Base-by-base conservation (phyloP, 73 alveolate genomes). In the Blepharisma stoltei region DNA sequence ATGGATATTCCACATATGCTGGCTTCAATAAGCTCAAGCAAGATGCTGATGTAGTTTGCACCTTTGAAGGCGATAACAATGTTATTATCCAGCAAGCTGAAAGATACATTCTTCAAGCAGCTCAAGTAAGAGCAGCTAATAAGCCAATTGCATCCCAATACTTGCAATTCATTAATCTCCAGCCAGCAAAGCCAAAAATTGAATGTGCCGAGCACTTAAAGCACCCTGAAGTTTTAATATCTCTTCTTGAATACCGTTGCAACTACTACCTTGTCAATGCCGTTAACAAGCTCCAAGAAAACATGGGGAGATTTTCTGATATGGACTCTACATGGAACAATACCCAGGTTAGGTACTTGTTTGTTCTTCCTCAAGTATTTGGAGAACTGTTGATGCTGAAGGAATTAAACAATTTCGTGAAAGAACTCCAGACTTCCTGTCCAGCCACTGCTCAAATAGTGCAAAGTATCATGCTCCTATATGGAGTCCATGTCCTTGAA, bases 51-150 rank as follows among this genome's bases (percentile, higher is more conserved):
- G 60, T 91, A 0, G 87, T 88, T 68, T 60, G 43, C 32, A 91
- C 97, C 37, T 91, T 93, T 93, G 97, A 91, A 81, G 97, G 97
- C 37, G 97, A 91, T 76, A 81, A 87, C 81, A 82, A 91, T 78
- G 95, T 91, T 14, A 68, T 91, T 18, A 82, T 85, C 8, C 54
- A 85, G 73, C 90, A 91, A 68, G 67, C 95, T 20, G 92, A 86
- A 6, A 91, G 78, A 60, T 82, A 71, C 55, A 73, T 78, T 25
- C 54, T n/a, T 82, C 45, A 81, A 81, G 44, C 73, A 77, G 67
- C 65, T 47, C 37, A n/a, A 54, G 44, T 54, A 82, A 49, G 76
- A 67, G 37, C 23, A 55, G 54, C 60, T n/a, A 11, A 7, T 78
- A 78, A 86, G 37, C 70, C 81, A 46, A 7, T 70, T 70, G 45